Conservation (phyloP, 139 green algal genomes). For the Nannochloris sp. region DNA sequence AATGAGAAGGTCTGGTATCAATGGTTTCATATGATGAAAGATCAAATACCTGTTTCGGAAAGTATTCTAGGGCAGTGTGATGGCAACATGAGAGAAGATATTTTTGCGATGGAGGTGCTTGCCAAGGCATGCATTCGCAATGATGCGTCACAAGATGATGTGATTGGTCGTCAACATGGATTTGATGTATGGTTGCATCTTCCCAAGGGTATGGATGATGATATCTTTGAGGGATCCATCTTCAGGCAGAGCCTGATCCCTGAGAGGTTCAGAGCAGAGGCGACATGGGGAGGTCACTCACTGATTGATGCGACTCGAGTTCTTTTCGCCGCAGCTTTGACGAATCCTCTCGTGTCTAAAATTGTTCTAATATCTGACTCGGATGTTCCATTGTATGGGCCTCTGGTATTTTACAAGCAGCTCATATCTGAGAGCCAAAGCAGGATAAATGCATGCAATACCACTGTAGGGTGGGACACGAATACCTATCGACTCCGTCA, state of each 20-base stretch:
- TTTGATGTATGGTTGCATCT: slow-evolving; percentile 22
- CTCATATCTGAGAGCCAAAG: slow-evolving; percentile 1
- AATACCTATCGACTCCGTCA: slow-evolving; percentile 1
- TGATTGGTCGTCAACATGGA: slow-evolving; percentile 13
- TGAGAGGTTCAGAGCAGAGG: slow-evolving; percentile 6
- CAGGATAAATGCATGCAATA: slow-evolving; percentile 11
- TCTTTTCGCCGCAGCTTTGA: slow-evolving; percentile 21
- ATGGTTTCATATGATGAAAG: background rate
- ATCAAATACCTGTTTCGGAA: background rate
- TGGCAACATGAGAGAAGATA: background rate
- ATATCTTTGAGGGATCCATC: background rate
- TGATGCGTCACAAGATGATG: too few species aligned
- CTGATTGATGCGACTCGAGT: slow-evolving; percentile 13
- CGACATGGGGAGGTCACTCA: slow-evolving; percentile 8
- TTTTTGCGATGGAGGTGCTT: background rate
- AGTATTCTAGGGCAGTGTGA: background rate
- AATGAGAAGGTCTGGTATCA: slow-evolving; percentile 15
- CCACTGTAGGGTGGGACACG: background rate
- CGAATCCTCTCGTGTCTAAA: slow-evolving; percentile 12
- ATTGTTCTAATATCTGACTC: slow-evolving; percentile 19
- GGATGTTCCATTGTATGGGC: slow-evolving; percentile 7
- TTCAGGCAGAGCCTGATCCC: background rate
- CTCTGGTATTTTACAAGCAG: slow-evolving; percentile 4
- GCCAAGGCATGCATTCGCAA: background rate
- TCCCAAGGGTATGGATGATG: background rate